Base-by-base conservation (phyloP, 228 moss, liverwort and hornwort genomes). In the Sphagnum fallax region DNA sequence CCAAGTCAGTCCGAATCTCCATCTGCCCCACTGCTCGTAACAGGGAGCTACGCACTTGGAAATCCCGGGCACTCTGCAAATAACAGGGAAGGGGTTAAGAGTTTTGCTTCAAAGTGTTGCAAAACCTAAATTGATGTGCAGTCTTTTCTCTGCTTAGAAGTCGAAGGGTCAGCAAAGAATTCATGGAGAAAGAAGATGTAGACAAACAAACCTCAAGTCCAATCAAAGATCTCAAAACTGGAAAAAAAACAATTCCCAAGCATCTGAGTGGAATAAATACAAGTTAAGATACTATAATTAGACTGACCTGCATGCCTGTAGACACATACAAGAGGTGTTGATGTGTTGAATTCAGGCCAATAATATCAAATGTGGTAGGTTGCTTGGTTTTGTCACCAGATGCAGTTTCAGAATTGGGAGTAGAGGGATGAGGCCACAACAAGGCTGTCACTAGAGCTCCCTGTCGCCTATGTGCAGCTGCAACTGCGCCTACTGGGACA, bases 1-100 rank as follows among this genome's bases (percentile, higher is more conserved):
- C 88, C 55, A 93, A 81, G 66, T 93, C 97, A 58, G 91, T 91
- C 67, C 90, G 93, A 57, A 97, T 85, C 66, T 92, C 92, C 98
- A 98, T 89, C 63, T 80, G 82, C 63, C 98, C 92, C 76, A 81
- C 87, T 67, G 90, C 75, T 48, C 92, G 94, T 50, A 98, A 78
- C 6, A 98, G 62, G 55, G 91, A 89, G 48, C 98, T 83, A 60
- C 89, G 84, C 59, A 93, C 82, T 74, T 82, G 89, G 62, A 98
- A 49, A 47, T 90, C 98, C 71, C 92, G 87, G 73, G 84, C 90
- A 61, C 83, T 87, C 82, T 97, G 85, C 52, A 75, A 53, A 62
- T 69, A 74, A 6, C 50, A 5, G 14, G 48, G 48, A 10, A 48
- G 6, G 55, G 55, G 55, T 55, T 55, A 8, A 55, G 55, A 55